Evolutionary conservation across 331 rosid species (phyloP).

Genomic region (Phaseolus coccineus): DNA sequence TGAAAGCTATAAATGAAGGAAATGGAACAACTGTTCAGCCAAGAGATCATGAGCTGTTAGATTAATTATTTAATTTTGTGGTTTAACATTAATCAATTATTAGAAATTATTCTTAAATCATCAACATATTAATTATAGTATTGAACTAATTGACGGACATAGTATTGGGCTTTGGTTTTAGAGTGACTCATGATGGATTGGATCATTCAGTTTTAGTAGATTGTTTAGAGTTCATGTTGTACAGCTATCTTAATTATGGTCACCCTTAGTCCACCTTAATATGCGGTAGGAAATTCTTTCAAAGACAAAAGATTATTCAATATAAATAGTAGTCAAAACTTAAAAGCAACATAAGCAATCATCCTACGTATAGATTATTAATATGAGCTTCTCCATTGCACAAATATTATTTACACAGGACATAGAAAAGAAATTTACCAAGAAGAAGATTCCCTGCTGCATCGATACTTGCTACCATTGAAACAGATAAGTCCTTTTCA

Average conservation of each 20-base stretch:
- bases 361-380: slow-evolving; percentile 7
- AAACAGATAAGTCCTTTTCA: slow-evolving; percentile 68
- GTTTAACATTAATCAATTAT: background rate
- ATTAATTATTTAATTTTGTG: background rate
- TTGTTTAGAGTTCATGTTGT: background rate
- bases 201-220: background rate
- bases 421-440: slow-evolving; percentile 56
- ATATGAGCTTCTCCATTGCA: slow-evolving; percentile 30
- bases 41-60: background rate
- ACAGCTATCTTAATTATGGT: too few species aligned
- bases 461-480: slow-evolving; percentile 89
- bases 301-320: too few species aligned
- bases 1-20: background rate
- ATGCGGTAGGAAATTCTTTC: too few species aligned
- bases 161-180: background rate
- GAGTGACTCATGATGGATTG: background rate
- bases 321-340: too few species aligned
- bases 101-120: background rate
- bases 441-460: slow-evolving; percentile 71
- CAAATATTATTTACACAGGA: background rate
- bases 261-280: too few species aligned
- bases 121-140: background rate
- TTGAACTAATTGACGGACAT: background rate
- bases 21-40: background rate
- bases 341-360: background rate